A percentile compares a stretch with the other conserved stretches of the same genome.
These are phyloP conservation scores for Candida verbasci DNA, from an alignment of 805 yeast genomes.

Conservation along the genomic window DNA sequence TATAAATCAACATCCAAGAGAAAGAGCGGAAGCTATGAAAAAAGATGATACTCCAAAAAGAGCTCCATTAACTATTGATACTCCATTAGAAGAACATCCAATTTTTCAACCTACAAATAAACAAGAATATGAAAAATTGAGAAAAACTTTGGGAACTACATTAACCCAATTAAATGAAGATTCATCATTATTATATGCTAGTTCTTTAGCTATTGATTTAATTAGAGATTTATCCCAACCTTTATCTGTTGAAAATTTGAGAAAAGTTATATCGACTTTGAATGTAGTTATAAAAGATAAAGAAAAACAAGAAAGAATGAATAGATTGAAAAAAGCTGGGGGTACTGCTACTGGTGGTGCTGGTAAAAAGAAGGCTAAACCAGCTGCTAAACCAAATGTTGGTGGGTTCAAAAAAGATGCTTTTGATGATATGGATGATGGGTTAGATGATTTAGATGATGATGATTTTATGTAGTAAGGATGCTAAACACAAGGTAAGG, in stretches of 20 bases:
- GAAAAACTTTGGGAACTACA: constrained; percentile 20
- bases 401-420: constrained; percentile 61
- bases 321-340: constrained; percentile 74
- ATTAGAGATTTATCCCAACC: constrained; percentile 83
- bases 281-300: constrained; percentile 79
- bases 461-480: constrained; percentile 71
- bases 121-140: constrained; percentile 59
- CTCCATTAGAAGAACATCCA: constrained; percentile 74
- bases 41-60: constrained; percentile 26
- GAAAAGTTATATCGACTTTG: constrained; percentile 83
- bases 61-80: constrained; percentile 45
- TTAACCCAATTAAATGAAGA: constrained; percentile 43
- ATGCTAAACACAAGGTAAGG: not conserved
- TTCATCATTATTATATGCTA: constrained; percentile 63
- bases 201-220: constrained; percentile 76
- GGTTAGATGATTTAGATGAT: constrained; percentile 62
- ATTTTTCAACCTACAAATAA: constrained; percentile 78
- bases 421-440: constrained; percentile 48
- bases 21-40: constrained; percentile 46
- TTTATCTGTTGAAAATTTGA: constrained; percentile 70
- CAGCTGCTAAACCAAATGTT: constrained; percentile 59
- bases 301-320: constrained; percentile 85
- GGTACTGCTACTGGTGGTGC: constrained; percentile 91
- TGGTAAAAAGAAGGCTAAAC: constrained; percentile 91
- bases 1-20: constrained; percentile 44